Base-by-base conservation (phyloP, 2,329 filamentous ascomycete species). In the Colletotrichum zoysiae region DNA sequence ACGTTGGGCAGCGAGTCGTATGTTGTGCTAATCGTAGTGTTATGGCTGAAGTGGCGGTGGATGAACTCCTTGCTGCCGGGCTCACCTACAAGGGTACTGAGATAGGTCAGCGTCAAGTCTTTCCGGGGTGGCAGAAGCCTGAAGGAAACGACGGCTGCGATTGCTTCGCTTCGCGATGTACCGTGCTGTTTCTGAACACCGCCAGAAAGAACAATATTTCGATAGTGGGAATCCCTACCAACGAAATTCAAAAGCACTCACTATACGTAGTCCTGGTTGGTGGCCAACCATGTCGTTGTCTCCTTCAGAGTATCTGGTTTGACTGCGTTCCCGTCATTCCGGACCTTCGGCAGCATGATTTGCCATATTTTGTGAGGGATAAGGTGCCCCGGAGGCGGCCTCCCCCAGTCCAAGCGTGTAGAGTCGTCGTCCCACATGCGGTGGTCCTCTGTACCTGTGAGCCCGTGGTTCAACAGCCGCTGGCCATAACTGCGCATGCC, bases 51-150 rank as follows among this genome's bases (percentile, higher is more conserved):
- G 14, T 61, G 26, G 26, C 58, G 58, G 16, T 69, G 53, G 20
- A 81, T 71, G 48, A 80, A 79, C 23, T 76, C 70, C 23, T 78
- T 73, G n/a, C 74, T 76, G 9, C 75, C 74, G 5, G 69, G 57
- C 6, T 74, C 61, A 26, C 77, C 76, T 0, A 80, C 64, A 0
- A 81, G 73, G 1, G 75, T 77, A 74, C 73, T 75, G n/a, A 9
- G 20, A 3, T 11, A 46, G 23, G 26, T 26, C 26, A 26, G 26
- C 26, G 3, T 26, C 26, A 26, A 26, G 26, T 26, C 26, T 26
- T 26, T 1, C 26, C 26, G 26, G 26, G 26, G 26, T 26, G 26
- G 26, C 26, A 26, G 26, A 26, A 26, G 26, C 26, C 26, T 26
- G 26, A 26, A 26, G 26, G 26, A 26, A 26, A 26, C 26, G 3